A percentile compares a stretch with the other conserved stretches of the same genome.
These are phyloP conservation scores for Byssothecium circinans DNA, from an alignment of 2,329 filamentous ascomycete species.

Conservation along the genomic window DNA sequence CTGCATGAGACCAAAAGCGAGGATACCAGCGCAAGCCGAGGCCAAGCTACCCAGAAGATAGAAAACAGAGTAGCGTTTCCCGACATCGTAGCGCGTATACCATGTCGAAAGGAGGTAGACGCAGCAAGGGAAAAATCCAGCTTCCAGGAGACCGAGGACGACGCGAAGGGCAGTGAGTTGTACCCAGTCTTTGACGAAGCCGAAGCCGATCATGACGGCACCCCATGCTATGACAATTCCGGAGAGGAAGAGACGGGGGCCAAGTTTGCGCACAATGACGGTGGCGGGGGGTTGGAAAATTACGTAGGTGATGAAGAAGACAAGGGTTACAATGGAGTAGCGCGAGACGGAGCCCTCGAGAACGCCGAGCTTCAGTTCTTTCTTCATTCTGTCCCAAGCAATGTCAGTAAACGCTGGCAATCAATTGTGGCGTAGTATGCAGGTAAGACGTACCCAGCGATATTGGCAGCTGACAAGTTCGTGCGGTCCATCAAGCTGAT, in stretches of 20 bases:
- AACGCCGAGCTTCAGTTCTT: slow-evolving; percentile 36
- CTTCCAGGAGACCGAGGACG: slow-evolving; percentile 46
- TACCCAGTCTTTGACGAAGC: slow-evolving; percentile 42
- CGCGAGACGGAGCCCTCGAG: slow-evolving; percentile 33
- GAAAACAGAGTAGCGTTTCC: slow-evolving; percentile 69
- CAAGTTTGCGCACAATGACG: slow-evolving; percentile 45
- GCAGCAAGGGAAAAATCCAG: slow-evolving; percentile 46
- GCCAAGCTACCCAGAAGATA: slow-evolving; percentile 70
- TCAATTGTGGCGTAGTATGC: not conserved
- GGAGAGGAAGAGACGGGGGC: slow-evolving; percentile 42
- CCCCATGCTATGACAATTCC: slow-evolving; percentile 45
- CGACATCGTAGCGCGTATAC: slow-evolving; percentile 63
- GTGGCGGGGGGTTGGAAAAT: slow-evolving; percentile 48
- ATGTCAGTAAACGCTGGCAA: slow-evolving; percentile 21
- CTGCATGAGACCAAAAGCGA: slow-evolving; percentile 71
- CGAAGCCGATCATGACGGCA: slow-evolving; percentile 49
- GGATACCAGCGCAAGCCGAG: slow-evolving; percentile 66
- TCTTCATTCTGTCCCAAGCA: slow-evolving; percentile 40
- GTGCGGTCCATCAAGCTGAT: slow-evolving; percentile 78
- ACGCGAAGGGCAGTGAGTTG: slow-evolving; percentile 42
- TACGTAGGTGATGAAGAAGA: slow-evolving; percentile 50
- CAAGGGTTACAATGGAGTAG: slow-evolving; percentile 62
- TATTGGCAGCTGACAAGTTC: slow-evolving; percentile 71
- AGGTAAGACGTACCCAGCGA: slow-evolving; percentile 60
- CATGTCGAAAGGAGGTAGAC: slow-evolving; percentile 50